Evolutionary conservation across 2,329 filamentous ascomycete species (phyloP).

Genomic region (Claviceps maximensis): DNA sequence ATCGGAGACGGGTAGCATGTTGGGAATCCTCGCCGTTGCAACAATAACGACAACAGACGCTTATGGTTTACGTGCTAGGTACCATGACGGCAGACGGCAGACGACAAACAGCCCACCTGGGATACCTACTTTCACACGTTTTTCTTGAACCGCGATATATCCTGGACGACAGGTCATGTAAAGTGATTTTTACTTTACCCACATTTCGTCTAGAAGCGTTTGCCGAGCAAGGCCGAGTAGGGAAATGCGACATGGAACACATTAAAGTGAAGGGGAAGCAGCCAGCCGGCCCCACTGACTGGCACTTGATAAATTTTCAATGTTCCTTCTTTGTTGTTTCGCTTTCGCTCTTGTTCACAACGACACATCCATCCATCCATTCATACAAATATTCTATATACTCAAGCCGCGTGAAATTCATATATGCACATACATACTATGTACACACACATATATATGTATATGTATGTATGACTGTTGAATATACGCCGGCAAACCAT

Average conservation of each 20-base stretch:
- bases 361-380: not conserved
- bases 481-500: not conserved
- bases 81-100: too few species aligned
- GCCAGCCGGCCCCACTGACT: not conserved
- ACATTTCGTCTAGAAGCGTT: not conserved
- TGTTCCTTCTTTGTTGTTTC: too few species aligned
- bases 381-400: not conserved
- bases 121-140: too few species aligned
- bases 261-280: too few species aligned
- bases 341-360: not conserved
- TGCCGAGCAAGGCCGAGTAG: too few species aligned
- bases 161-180: not conserved
- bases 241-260: too few species aligned
- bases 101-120: not conserved
- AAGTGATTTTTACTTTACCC: not conserved
- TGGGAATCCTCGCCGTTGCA: not conserved
- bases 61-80: too few species aligned
- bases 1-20: not conserved
- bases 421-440: not conserved
- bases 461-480: not conserved
- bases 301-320: not conserved
- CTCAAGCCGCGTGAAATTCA: not conserved
- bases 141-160: not conserved
- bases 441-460: not conserved
- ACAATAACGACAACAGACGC: not conserved